These are phyloP conservation scores for Lolium perenne DNA, from an alignment of 176 grass and related monocot genomes.

Conservation along the genomic window DNA sequence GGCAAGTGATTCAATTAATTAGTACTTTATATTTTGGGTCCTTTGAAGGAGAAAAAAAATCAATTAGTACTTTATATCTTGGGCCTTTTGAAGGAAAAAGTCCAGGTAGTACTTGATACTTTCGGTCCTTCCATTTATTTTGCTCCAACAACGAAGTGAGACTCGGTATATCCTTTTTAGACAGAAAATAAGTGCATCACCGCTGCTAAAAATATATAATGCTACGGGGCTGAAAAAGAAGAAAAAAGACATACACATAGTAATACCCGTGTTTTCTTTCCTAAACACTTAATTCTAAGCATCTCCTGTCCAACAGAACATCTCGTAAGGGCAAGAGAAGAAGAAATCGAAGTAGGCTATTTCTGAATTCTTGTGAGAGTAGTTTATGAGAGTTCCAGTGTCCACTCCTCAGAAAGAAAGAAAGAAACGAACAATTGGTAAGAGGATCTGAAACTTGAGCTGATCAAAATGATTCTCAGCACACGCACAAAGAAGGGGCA, in stretches of 20 bases:
- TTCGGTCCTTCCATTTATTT: too few species aligned
- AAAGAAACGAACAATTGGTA: neutral
- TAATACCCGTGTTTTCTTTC: neutral
- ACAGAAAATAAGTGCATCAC: neutral
- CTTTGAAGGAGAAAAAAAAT: neutral
- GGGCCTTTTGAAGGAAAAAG: neutral
- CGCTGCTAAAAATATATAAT: neutral
- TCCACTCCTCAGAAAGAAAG: neutral
- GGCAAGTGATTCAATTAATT: neutral
- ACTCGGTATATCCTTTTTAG: neutral
- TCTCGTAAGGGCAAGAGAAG: neutral
- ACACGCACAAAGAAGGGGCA: neutral
- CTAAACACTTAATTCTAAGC: neutral
- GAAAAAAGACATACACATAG: neutral
- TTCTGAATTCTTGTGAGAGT: neutral
- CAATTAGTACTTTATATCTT: neutral
- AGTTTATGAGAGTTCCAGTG: neutral
- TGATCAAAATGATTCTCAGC: neutral
- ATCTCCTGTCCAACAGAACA: neutral
- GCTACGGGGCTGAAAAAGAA: neutral
- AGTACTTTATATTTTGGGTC: neutral
- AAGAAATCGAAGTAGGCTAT: neutral
- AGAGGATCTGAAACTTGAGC: neutral
- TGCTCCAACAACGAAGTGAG: conserved; percentile 8
- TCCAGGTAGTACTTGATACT: too few species aligned